A percentile compares a stretch with the other conserved stretches of the same genome.
Conservation (phyloP, 139 green algal species). For the Tetratostichococcus sp. region DNA sequence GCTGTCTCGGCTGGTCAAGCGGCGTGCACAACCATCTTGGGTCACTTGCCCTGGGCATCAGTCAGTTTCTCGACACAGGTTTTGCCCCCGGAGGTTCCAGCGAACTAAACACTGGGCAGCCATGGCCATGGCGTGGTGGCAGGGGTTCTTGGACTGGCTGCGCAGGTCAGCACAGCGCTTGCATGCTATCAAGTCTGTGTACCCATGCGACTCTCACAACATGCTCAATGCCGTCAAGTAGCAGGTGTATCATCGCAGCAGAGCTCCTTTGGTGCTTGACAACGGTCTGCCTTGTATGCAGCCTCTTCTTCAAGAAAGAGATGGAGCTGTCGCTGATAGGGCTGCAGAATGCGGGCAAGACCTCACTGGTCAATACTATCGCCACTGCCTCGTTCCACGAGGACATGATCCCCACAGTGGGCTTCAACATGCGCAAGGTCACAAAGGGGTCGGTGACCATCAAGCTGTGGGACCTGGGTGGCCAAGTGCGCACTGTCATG, state of each 20-base stretch:
- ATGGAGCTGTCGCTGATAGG: conserved; percentile 98
- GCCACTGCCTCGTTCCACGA: conserved; percentile 86
- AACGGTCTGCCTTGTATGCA: conserved; percentile 26
- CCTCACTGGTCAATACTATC: conserved; percentile 92
- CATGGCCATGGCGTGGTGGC: conserved; percentile 5
- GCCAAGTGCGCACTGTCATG: conserved; percentile 50
- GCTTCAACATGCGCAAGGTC: conserved; percentile 99
- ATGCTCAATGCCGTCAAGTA: too few relatives aligned
- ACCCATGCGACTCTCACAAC: too few relatives aligned
- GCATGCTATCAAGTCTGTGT: too few relatives aligned
- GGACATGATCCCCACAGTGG: conserved; percentile 92
- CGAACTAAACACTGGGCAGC: too few relatives aligned
- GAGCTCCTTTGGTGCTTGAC: too few relatives aligned
- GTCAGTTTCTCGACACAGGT: too few relatives aligned
- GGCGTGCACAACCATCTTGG: too few relatives aligned
- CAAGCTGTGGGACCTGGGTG: conserved; percentile 98
- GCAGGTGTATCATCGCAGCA: too few relatives aligned
- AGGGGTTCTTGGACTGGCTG: conserved; percentile 56
- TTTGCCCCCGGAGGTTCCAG: too few relatives aligned
- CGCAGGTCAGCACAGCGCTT: conserved; percentile 30
- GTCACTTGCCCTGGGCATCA: too few relatives aligned
- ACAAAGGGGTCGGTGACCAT: conserved; percentile 93
- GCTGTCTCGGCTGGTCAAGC: too few relatives aligned
- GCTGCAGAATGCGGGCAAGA: conserved; percentile 96
- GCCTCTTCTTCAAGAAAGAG: conserved; percentile 94